Conservation (phyloP, 179 eudicot genomes). For the Beta macrorhiza region DNA sequence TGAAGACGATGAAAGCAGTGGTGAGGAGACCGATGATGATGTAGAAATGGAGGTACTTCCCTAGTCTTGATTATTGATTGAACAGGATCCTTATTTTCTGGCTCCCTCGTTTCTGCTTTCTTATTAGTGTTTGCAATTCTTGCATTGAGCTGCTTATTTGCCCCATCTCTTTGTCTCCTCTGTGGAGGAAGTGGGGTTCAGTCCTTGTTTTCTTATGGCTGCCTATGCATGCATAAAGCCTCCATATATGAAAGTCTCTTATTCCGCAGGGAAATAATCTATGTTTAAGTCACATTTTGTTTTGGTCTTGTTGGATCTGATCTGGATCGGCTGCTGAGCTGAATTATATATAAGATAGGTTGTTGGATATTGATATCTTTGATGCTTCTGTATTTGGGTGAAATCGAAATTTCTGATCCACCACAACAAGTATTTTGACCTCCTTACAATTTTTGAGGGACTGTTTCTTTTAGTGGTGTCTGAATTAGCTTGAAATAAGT, state of each 20-base stretch:
- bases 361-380: background rate
- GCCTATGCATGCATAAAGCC: background rate
- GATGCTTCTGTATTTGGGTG: background rate
- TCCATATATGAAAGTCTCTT: too few species aligned
- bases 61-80: background rate
- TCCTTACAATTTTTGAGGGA: too few species aligned
- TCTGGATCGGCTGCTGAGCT: background rate
- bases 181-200: background rate
- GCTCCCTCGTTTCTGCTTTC: background rate
- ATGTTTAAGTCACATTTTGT: background rate
- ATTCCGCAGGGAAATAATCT: background rate
- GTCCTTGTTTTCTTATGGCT: background rate
- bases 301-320: background rate
- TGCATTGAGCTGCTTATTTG: background rate
- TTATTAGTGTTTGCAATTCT: background rate
- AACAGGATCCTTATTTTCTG: background rate
- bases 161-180: background rate
- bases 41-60: conserved; percentile 47
- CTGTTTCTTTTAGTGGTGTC: background rate
- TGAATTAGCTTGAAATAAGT: background rate
- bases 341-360: background rate
- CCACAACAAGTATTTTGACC: background rate
- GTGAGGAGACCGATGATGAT: conserved; percentile 47
- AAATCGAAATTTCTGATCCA: background rate
- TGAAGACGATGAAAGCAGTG: conserved; percentile 42